A percentile compares a stretch with the other conserved stretches of the same genome.
Conservation (phyloP, 1,284 basidiomycete genomes). For the Neonothopanus nambi region DNA sequence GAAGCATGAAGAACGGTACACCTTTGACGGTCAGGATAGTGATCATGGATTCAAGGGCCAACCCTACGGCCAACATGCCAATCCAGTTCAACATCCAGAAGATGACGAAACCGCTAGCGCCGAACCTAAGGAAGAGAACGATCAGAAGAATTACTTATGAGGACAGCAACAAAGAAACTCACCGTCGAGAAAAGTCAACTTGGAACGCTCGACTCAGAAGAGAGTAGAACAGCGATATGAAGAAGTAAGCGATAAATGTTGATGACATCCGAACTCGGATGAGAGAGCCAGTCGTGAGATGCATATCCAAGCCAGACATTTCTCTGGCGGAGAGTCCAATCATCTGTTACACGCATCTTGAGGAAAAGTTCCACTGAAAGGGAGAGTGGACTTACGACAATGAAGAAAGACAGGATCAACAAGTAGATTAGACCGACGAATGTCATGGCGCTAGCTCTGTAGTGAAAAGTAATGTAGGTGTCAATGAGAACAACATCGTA, state of each 20-base stretch:
- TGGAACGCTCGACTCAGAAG: slow-evolving; percentile 69
- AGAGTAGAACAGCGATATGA: slow-evolving; percentile 62
- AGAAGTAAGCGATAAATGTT: slow-evolving; percentile 58
- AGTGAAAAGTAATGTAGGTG: not conserved
- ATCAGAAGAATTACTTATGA: not conserved
- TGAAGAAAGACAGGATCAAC: slow-evolving; percentile 52
- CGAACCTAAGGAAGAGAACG: slow-evolving; percentile 38
- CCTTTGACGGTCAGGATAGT: slow-evolving; percentile 54
- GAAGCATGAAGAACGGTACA: slow-evolving; percentile 59
- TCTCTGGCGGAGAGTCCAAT: slow-evolving; percentile 33
- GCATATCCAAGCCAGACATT: slow-evolving; percentile 47
- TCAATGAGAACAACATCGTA: not conserved
- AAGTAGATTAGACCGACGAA: slow-evolving; percentile 80
- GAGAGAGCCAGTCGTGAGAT: slow-evolving; percentile 53
- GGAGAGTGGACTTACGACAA: slow-evolving; percentile 35
- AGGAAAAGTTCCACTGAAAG: slow-evolving; percentile 11
- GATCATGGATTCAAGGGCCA: slow-evolving; percentile 64
- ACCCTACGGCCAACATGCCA: slow-evolving; percentile 56
- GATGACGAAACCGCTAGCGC: slow-evolving; percentile 63
- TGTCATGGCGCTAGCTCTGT: slow-evolving; percentile 62
- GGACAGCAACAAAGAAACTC: slow-evolving; percentile 8
- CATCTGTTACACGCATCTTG: slow-evolving; percentile 22
- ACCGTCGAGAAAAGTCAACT: slow-evolving; percentile 54
- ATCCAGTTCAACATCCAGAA: slow-evolving; percentile 77
- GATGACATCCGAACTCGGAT: slow-evolving; percentile 55